These are phyloP conservation scores for Diutina pseudorugosa DNA, from an alignment of 1,139 yeast genomes.

Conservation along the genomic window DNA sequence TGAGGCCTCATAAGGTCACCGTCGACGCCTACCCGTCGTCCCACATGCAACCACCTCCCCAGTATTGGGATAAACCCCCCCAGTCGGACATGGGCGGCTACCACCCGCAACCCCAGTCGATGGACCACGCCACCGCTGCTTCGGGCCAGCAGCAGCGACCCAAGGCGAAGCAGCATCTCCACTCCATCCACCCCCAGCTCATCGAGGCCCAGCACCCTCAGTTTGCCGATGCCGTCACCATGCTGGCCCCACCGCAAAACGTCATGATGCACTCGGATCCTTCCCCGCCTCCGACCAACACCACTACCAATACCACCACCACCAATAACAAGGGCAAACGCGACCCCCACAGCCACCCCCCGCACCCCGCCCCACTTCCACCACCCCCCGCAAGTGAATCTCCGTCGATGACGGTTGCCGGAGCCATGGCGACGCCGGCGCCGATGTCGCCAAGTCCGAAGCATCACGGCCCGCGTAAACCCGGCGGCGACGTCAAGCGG, in stretches of 20 bases:
- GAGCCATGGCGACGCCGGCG: not conserved
- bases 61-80: not conserved
- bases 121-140: too few species aligned
- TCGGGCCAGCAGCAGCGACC: too few species aligned
- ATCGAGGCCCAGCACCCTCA: not conserved
- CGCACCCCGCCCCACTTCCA: not conserved
- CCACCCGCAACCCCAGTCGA: not conserved
- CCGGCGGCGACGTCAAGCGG: constrained; percentile 17
- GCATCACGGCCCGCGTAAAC: constrained; percentile 4
- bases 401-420: not conserved
- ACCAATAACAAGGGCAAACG: too few species aligned
- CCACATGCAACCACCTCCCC: not conserved
- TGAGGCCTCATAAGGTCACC: not conserved
- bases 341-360: too few species aligned
- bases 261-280: not conserved
- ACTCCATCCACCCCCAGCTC: not conserved
- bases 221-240: not conserved
- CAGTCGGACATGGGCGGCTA: not conserved
- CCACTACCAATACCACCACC: too few species aligned
- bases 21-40: not conserved
- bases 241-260: not conserved
- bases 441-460: not conserved
- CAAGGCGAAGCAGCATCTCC: not conserved
- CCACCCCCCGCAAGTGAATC: not conserved
- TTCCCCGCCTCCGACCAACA: not conserved